phyloP scores from a whole-genome alignment of 805 yeast species.

The Candida insectalens region DNA sequence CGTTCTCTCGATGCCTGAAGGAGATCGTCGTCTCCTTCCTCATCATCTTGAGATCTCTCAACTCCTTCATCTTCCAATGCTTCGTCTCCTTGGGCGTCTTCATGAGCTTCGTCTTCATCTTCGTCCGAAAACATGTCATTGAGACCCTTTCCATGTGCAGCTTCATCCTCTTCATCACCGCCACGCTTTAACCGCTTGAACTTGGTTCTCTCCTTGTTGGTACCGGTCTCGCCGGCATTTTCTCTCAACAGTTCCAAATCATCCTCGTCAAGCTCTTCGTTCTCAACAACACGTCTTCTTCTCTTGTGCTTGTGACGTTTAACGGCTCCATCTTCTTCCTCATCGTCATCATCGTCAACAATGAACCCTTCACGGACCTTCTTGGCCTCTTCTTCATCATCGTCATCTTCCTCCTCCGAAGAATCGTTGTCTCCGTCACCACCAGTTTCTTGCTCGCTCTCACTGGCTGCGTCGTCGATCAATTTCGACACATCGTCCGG shows the following conservation, averaged over 20 bases:
- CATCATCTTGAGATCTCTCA: too few relatives aligned
- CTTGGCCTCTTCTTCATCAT: conserved; percentile 82
- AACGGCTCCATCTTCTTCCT: conserved; percentile 22
- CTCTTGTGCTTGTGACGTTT: conserved; percentile 26
- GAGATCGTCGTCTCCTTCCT: conserved; percentile 23
- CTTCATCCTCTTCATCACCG: conserved; percentile 29
- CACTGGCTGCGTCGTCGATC: conserved; percentile 22
- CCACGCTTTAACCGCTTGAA: conserved; percentile 84
- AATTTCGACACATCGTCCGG: conserved; percentile 3
- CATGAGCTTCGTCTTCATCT: conserved; percentile 14
- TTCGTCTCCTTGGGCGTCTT: conserved; percentile 23
- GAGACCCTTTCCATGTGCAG: conserved; percentile 30
- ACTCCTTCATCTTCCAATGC: conserved; percentile 26
- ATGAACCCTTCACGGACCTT: conserved; percentile 86
- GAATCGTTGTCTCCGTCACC: conserved; percentile 49
- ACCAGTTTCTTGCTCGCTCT: conserved; percentile 19
- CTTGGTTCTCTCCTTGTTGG: conserved; percentile 30
- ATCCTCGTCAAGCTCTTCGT: conserved; percentile 82
- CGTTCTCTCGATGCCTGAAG: conserved; percentile 20
- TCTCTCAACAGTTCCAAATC: conserved; percentile 88
- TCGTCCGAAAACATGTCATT: conserved; percentile 67
- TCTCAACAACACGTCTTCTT: conserved; percentile 32
- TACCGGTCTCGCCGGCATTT: conserved; percentile 67
- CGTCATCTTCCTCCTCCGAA: conserved; percentile 81
- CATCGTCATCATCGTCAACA: conserved; percentile 58